phyloP scores from a whole-genome alignment of 129 eudicot species.

The Kitagawia praeruptora region DNA sequence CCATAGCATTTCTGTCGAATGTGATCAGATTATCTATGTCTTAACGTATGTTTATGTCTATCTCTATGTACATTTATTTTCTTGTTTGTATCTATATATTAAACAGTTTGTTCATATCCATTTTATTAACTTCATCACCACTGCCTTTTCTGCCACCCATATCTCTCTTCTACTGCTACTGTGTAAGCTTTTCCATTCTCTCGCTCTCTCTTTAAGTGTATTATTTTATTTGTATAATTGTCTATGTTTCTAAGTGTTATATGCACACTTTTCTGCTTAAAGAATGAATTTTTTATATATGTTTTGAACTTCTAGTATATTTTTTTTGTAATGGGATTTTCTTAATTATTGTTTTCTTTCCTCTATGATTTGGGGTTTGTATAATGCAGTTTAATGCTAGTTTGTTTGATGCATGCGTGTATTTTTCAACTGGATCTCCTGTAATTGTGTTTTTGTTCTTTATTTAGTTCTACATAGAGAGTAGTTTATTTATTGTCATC shows the following conservation, averaged over 20 bases:
- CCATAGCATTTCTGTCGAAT: too few species aligned
- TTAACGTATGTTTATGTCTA: neutral
- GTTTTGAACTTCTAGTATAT: neutral
- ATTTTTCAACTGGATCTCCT: conserved; percentile 19
- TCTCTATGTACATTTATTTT: neutral
- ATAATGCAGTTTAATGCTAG: conserved; percentile 20
- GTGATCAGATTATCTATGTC: conserved; percentile 12
- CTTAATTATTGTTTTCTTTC: neutral
- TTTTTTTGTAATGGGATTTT: conserved; percentile 11
- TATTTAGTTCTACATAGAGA: neutral
- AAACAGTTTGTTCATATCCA: conserved; percentile 29
- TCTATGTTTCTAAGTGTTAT: conserved; percentile 7
- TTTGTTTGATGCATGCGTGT: conserved; percentile 19
- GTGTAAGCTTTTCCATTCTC: conserved; percentile 43
- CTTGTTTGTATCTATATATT: neutral
- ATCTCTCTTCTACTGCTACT: conserved; percentile 15
- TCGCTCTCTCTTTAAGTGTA: conserved; percentile 6
- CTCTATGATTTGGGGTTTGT: conserved; percentile 35
- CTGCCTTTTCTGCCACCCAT: conserved; percentile 61
- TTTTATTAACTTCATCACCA: conserved; percentile 44
- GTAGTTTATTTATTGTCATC: conserved; percentile 7
- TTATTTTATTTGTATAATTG: neutral
- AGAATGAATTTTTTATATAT: conserved; percentile 25
- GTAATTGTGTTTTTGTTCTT: too few species aligned
- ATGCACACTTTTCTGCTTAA: conserved; percentile 17